These are phyloP conservation scores for Striga asiatica DNA, from an alignment of 257 asterid species.

Conservation along the genomic window DNA sequence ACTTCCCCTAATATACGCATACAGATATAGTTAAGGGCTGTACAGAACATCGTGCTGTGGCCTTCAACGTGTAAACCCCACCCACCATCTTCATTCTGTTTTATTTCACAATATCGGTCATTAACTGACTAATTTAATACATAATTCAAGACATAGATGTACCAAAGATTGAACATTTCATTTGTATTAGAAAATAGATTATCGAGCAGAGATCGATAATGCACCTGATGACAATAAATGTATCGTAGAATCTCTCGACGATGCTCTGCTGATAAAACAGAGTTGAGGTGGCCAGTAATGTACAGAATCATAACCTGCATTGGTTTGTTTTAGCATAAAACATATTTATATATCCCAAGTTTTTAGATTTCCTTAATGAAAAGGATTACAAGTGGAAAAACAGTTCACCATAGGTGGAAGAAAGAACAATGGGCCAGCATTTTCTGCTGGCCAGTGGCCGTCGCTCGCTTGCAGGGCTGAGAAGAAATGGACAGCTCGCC, in stretches of 20 bases:
- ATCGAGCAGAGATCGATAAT: neutral
- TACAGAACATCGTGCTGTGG: conserved; percentile 69
- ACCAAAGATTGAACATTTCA: too few species aligned
- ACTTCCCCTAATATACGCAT: conserved; percentile 63
- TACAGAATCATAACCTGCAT: conserved; percentile 50
- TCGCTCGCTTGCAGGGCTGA: conserved; percentile 77
- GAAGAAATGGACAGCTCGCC: conserved; percentile 54
- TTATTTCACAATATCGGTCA: too few species aligned
- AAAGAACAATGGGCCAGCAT: conserved; percentile 72
- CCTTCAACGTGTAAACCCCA: conserved; percentile 81
- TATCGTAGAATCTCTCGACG: conserved; percentile 63
- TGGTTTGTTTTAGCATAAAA: neutral
- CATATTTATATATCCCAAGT: too few species aligned
- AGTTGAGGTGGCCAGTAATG: conserved; percentile 54
- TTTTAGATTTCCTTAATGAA: neutral
- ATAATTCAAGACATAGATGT: too few species aligned
- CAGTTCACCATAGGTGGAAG: conserved; percentile 73
- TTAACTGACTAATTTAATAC: too few species aligned
- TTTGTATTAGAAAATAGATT: neutral
- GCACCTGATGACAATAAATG: conserved; percentile 60
- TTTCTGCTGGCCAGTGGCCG: conserved; percentile 92
- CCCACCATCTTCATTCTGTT: conserved; percentile 72
- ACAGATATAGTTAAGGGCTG: conserved; percentile 47
- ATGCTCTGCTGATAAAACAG: conserved; percentile 43
- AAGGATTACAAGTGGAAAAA: neutral